Evolutionary conservation across 2,329 filamentous ascomycete genomes (phyloP), one percentile per base, ranked within the genome.

Genomic region (Orbilia ellipsospora): DNA sequence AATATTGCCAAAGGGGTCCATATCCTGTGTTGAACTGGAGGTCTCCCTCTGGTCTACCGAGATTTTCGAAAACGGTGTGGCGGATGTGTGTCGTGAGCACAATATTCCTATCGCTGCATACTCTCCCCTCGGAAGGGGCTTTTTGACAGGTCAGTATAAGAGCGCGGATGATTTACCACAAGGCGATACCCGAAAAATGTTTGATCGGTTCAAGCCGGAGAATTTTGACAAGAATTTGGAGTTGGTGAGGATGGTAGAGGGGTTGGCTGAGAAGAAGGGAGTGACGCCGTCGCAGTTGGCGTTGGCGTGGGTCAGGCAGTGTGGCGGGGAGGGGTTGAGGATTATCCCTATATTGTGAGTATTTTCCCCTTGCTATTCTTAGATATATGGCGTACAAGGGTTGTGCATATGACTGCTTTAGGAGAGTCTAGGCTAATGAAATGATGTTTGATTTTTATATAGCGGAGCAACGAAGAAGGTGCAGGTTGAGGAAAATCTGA

Each of bases 101-200:
- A 83, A 85, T 51, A 92, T 94, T 74, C 89, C 90, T 0, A 83
- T 94, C 56, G 82, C 92, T 36, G 90, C 90, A 0, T 93, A 93
- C 82, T 90, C 89, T 51, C 91, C 92, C 0, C 84, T 93, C 0
- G 89, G 90, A 3, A 84, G 87, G 28, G 85, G 86, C 1, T 79
- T 86, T 64, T 80, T 89, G 65, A 86, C 86, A 0, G 87, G 87
- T 0, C 80, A 85, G 77, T 83, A 87, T 78, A 85, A 84, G 79
- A 83, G 80, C 8, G 76, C 78, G 0, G 84, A 86, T 1, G 89
- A 92, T 78, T 81, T 92, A 31, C 84, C 85, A 2, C 82, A 87
- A 54, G 83, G 83, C 44, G 86, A 88, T 79, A 83, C 42, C 81
- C 85, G 28, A 82, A 81, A 18, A 16, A 59, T 77, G n/a, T 79